Conservation (phyloP, 495 filamentous ascomycete genomes). For the Pseudevernia furfuracea region DNA sequence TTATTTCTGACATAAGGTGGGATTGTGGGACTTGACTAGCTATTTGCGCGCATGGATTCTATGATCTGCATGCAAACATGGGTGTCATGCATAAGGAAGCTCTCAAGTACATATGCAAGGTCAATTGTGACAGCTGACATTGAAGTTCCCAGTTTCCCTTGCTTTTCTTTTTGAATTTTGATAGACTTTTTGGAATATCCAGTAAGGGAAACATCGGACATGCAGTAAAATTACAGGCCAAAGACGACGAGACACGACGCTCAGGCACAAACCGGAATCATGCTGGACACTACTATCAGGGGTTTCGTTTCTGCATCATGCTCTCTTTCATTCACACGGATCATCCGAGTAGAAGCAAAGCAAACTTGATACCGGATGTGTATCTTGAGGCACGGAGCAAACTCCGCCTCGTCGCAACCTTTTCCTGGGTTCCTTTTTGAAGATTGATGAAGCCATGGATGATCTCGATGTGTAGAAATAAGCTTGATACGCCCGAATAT, state of each 20-base stretch:
- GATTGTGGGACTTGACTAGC: not conserved
- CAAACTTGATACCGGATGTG: too few species aligned
- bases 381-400: too few species aligned
- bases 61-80: conserved; percentile 1
- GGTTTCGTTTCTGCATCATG: not conserved
- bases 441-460: too few species aligned
- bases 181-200: not conserved
- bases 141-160: not conserved
- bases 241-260: not conserved
- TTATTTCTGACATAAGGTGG: too few species aligned
- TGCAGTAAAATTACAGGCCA: not conserved
- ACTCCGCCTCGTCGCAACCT: too few species aligned
- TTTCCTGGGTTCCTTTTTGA: too few species aligned
- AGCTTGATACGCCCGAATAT: not conserved
- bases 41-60: not conserved
- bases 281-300: not conserved
- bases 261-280: not conserved
- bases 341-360: not conserved
- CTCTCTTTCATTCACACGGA: not conserved
- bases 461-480: not conserved
- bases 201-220: not conserved
- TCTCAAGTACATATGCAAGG: not conserved
- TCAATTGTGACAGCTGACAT: not conserved
- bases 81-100: not conserved
- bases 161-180: not conserved